Base-by-base conservation (phyloP, 177 flowering plant genomes). In the Vitis hybrid region DNA sequence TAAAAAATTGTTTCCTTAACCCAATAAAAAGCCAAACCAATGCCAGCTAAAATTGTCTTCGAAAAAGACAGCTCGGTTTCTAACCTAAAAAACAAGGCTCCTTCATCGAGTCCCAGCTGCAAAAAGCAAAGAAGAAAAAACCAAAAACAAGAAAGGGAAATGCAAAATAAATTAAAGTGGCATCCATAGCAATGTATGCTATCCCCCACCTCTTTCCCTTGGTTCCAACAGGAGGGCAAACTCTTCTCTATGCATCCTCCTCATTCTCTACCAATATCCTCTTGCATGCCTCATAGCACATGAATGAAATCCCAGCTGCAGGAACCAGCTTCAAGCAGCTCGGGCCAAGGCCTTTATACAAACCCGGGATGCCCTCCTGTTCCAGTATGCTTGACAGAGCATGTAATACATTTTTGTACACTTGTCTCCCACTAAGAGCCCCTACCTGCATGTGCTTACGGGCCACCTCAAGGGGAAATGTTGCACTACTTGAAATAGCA, bases 251-350 rank as follows among this genome's bases (percentile, higher is more conserved):
- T 12, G 80, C 73, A n/a, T 88, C 89, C 13, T 81, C 86, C 54
- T 90, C 88, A 15, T 89, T 76, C 79, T 95, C 99, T 1, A 93
- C 82, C 62, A 93, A 73, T 75, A 95, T 90, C 80, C 75, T 84
- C 86, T 95, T 95, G 85, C 96, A 90, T 0, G 96, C 97, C 64
- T 95, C 99, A 58, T 95, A 95, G 73, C 99, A 95, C 99, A 95
- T 93, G 86, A 95, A 95, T 1, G 99, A 91, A 68, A 95, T 95
- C 57, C 98, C 98, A 6, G 99, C 98, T n/a, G 98, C 98, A 27
- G 99, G 99, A 7, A 95, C 93, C 73, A 95, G 70, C 75, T 95
- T 95, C 86, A 91, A 66, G 83, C 99, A 95, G 79, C 99, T 95
- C 0, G 98, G 98, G 1, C 97, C 98, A 14, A 95, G 72, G 50